These are phyloP conservation scores for Xanthoceras sorbifolium DNA, from an alignment of 345 rosid species.

Conservation along the genomic window DNA sequence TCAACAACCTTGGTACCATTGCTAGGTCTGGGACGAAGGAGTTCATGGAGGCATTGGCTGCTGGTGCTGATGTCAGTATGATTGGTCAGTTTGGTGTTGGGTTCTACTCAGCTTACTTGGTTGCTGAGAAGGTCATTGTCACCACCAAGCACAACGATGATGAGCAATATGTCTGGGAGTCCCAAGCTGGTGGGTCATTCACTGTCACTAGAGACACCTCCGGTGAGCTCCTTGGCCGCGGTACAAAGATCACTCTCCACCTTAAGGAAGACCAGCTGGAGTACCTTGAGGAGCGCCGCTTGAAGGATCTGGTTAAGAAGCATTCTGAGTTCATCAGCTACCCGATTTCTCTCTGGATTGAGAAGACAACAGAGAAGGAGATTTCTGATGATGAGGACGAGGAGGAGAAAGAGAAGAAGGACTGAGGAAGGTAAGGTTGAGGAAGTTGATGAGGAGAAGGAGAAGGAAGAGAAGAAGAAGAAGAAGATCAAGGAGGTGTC, in stretches of 20 bases:
- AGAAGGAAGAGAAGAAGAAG: slow-evolving; percentile 77
- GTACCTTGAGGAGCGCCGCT: slow-evolving; percentile 84
- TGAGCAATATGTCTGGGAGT: slow-evolving; percentile 90
- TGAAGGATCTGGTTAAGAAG: slow-evolving; percentile 86
- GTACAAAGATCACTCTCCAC: slow-evolving; percentile 71
- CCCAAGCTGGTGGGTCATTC: slow-evolving; percentile 94
- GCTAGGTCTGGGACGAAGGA: slow-evolving; percentile 93
- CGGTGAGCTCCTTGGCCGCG: slow-evolving; percentile 78
- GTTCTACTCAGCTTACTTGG: slow-evolving; percentile 82
- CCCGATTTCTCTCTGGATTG: slow-evolving; percentile 83
- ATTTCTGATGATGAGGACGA: slow-evolving; percentile 88
- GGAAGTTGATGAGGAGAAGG: slow-evolving; percentile 76
- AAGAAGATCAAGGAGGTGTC: slow-evolving; percentile 92
- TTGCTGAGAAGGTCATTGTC: slow-evolving; percentile 79
- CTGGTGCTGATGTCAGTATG: slow-evolving; percentile 92
- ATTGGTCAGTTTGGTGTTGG: slow-evolving; percentile 92
- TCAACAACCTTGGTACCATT: slow-evolving; percentile 84
- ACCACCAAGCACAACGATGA: slow-evolving; percentile 82
- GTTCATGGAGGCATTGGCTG: slow-evolving; percentile 85
- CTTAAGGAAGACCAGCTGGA: slow-evolving; percentile 90
- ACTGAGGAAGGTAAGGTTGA: slow-evolving; percentile 84
- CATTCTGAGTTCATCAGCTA: slow-evolving; percentile 95
- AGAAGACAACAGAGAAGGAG: slow-evolving; percentile 89
- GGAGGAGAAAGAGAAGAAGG: slow-evolving; percentile 83
- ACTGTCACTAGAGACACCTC: slow-evolving; percentile 72